Base-by-base conservation (phyloP, 2,329 filamentous ascomycete genomes). In the Mycocentrospora acerina region DNA sequence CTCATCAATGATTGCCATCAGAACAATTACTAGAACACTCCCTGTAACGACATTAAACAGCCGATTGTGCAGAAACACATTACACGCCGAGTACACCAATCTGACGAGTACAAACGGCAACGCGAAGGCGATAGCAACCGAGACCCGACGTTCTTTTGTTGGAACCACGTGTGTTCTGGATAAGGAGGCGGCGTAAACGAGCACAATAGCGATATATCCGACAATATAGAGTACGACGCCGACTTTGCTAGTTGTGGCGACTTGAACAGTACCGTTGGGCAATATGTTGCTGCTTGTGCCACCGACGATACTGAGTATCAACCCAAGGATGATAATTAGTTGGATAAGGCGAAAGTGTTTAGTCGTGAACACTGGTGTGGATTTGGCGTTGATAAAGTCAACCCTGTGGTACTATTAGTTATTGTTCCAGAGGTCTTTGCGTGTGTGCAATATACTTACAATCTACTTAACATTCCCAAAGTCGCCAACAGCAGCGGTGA, bases 401-500 rank as follows among this genome's bases (percentile, higher is more conserved):
- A 46, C 42, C 15, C 38, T 46, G 35, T 16, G 29, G n/a, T 29
- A 14, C 11, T 8, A 9, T 32, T 16, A 24, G n/a, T 41, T 6
- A 41, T 11, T 14, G 26, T 18, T 3, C 4, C n/a, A 30, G 2
- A 10, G 17, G 13, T 2, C 4, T 11, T 17, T n/a, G 17, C 5
- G 24, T 16, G n/a, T 15, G 19, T 6, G 19, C n/a, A 9, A 9
- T 9, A 22, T 6, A 52, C 53, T 37, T 55, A 64, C 54, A 62
- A 59, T 51, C 68, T 54, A 28, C 55, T 60, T 11, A 78, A 46
- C 3, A 80, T 55, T 12, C 71, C 75, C 3, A 75, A 50, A 8
- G 72, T 69, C 3, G 71, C 61, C 16, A 77, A 59, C 17, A 77
- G 64, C 17, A 80, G 54, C 7, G 73, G 71, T 2, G 75, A 75